These are phyloP conservation scores for Dentipellis fragilis DNA, from an alignment of 768 basidiomycete species.

Conservation along the genomic window DNA sequence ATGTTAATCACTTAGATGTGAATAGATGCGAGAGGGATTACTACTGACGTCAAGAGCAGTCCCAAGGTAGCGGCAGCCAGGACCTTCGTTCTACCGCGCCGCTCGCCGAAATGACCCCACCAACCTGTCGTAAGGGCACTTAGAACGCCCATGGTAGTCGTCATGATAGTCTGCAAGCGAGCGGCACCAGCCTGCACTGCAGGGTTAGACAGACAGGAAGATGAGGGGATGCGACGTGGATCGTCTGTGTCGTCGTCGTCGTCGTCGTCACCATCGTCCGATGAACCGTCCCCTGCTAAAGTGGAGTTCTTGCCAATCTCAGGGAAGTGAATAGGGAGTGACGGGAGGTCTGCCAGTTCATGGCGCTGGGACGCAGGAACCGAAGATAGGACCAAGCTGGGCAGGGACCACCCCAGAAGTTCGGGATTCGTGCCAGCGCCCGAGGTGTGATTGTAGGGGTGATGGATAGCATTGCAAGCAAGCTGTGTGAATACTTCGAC, in stretches of 20 bases:
- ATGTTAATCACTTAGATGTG: background rate
- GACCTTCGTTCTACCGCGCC: conserved; percentile 65
- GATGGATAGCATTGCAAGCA: conserved; percentile 52
- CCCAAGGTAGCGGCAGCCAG: conserved; percentile 60
- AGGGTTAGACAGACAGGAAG: conserved; percentile 35
- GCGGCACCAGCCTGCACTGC: conserved; percentile 62
- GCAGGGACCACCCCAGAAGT: conserved; percentile 1
- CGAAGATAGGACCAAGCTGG: background rate
- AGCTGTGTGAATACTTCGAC: conserved; percentile 75
- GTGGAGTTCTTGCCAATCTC: background rate
- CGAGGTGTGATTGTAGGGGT: conserved; percentile 28
- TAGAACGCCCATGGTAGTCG: conserved; percentile 66
- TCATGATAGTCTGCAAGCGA: conserved; percentile 66
- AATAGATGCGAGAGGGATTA: conserved; percentile 26
- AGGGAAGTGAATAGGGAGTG: conserved; percentile 4
- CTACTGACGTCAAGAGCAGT: conserved; percentile 60
- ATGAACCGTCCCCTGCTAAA: background rate
- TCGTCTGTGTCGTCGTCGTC: conserved; percentile 26
- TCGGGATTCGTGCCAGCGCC: conserved; percentile 1
- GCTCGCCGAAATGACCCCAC: conserved; percentile 79
- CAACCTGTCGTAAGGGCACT: conserved; percentile 78
- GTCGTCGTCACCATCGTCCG: conserved; percentile 13
- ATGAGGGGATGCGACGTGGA: conserved; percentile 27
- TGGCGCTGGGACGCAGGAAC: no score
- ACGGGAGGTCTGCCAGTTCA: background rate